phyloP scores from a whole-genome alignment of 1,284 basidiomycete genomes.

The Termitomyces sp. region DNA sequence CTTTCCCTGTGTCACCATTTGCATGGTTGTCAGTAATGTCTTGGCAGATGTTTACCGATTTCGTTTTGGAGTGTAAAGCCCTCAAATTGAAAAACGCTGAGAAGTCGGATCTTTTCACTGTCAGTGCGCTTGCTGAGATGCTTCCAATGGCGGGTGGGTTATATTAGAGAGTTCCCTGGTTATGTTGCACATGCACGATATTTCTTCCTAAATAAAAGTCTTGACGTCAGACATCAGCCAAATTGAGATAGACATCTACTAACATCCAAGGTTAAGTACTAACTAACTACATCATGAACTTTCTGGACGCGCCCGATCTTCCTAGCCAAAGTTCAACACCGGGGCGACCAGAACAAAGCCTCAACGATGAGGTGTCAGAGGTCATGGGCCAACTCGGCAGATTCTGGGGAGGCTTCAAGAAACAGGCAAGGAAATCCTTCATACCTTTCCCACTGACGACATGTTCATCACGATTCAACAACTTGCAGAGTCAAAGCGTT shows the following conservation, averaged over 20 bases:
- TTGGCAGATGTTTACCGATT: conserved; percentile 86
- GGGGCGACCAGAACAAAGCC: conserved; percentile 48
- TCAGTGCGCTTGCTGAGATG: conserved; percentile 12
- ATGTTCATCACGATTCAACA: not conserved
- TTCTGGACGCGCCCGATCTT: conserved; percentile 64
- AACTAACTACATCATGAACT: conserved; percentile 50
- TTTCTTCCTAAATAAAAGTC: not conserved
- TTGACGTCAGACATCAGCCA: conserved; percentile 16
- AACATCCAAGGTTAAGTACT: not conserved
- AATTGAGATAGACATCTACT: not conserved
- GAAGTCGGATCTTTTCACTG: not conserved
- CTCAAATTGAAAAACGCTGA: conserved; percentile 34
- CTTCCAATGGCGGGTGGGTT: no score
- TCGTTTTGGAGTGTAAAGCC: conserved; percentile 73
- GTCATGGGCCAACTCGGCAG: conserved; percentile 79
- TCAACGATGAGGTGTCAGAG: conserved; percentile 84
- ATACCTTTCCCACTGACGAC: not conserved
- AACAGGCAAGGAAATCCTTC: conserved; percentile 58
- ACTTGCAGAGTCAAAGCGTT: conserved; percentile 65
- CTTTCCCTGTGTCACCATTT: conserved; percentile 1
- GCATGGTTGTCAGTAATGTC: not conserved
- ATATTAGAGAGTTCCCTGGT: conserved; percentile 6
- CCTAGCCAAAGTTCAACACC: conserved; percentile 38
- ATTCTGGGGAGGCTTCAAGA: conserved; percentile 86
- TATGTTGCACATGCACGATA: conserved; percentile 11